These are phyloP conservation scores for Eucalyptus brandiana DNA, from an alignment of 345 rosid genomes.

Conservation along the genomic window DNA sequence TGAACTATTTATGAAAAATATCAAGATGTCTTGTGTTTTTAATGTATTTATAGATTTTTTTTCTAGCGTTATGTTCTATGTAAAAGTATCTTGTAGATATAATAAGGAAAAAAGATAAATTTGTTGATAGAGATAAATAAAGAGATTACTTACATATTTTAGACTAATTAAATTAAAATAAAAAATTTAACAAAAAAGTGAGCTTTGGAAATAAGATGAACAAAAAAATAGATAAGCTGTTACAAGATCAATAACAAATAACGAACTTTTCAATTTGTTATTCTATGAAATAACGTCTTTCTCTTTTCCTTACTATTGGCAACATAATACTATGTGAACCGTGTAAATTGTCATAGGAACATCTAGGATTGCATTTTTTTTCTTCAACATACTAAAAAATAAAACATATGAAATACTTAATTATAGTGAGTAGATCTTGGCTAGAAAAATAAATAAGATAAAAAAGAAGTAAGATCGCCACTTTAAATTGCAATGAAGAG, in stretches of 20 bases:
- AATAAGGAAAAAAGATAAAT: not conserved
- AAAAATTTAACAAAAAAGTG: not conserved
- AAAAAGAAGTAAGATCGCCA: not conserved
- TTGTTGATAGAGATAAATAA: not conserved
- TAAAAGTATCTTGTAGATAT: rapidly evolving
- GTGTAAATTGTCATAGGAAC: rapidly evolving
- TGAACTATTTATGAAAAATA: not conserved
- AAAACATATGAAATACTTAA: not conserved
- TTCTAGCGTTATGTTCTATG: not conserved
- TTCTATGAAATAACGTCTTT: too few species aligned
- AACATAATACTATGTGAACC: rapidly evolving
- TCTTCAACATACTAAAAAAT: not conserved
- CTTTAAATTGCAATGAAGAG: not conserved
- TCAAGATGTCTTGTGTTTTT: not conserved
- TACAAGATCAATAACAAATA: not conserved
- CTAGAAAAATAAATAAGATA: too few species aligned
- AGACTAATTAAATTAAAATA: not conserved
- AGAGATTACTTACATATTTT: too few species aligned
- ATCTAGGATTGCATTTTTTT: too few species aligned
- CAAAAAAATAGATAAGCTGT: not conserved
- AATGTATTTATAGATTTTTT: not conserved
- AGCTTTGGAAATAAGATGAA: not conserved
- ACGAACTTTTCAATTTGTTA: rapidly evolving
- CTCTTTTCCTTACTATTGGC: not conserved
- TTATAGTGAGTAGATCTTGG: too few species aligned